Percentiles rank a stretch among this genome's conserved stretches.
phyloP scores from a whole-genome alignment of 371 early-diverging fungal genomes.

The Rhizopus stolonifer region DNA sequence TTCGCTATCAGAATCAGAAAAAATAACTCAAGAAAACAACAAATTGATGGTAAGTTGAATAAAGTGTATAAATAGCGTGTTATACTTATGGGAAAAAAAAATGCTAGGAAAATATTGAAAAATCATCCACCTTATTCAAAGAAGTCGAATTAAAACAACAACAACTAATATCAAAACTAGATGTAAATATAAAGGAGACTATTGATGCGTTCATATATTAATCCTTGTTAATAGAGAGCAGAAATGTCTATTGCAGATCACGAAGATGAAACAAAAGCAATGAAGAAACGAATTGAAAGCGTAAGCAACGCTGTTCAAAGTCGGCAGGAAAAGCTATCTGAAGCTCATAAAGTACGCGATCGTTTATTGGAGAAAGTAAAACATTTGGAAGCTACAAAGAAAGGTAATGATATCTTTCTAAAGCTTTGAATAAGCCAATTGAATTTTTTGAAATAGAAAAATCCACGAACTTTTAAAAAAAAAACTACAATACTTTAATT shows the following conservation, averaged over 20 bases:
- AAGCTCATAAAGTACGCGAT: constrained; percentile 14
- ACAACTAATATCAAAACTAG: neutral
- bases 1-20: constrained; percentile 10
- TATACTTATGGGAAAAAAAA: no score
- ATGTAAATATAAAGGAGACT: constrained; percentile 5
- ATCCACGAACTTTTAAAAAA: no score
- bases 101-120: constrained; percentile 4
- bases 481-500: no score
- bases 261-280: constrained; percentile 7
- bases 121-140: neutral
- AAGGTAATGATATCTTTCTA: neutral
- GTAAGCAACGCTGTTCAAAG: neutral
- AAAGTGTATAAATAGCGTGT: no score
- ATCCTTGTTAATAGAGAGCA: constrained; percentile 1
- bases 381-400: constrained; percentile 16
- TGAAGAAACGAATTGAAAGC: neutral
- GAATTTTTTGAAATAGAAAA: no score
- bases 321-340: constrained; percentile 6
- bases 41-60: constrained; percentile 5
- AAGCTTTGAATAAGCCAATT: no score
- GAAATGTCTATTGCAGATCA: constrained; percentile 7
- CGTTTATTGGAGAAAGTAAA: constrained; percentile 14
- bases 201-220: neutral
- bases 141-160: constrained; percentile 8
- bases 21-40: constrained; percentile 11